A percentile compares a stretch with the other conserved stretches of the same genome.
Conservation (phyloP, 2,329 filamentous ascomycete genomes). For the Stemphylium beticola region DNA sequence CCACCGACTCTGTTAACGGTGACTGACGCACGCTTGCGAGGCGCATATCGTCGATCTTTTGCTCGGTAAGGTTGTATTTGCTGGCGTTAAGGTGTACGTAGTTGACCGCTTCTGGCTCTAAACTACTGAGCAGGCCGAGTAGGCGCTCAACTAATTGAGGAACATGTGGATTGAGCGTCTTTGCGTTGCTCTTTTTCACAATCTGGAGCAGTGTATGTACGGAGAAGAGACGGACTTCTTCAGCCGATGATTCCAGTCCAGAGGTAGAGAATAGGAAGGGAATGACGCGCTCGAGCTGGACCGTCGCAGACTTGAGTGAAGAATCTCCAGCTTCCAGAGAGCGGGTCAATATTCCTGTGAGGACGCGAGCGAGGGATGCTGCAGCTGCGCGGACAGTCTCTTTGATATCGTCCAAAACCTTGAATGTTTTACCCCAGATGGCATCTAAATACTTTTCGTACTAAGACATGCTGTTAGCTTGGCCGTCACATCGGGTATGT, state of each 20-base stretch:
- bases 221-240: conserved; percentile 86
- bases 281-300: conserved; percentile 84
- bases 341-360: conserved; percentile 85
- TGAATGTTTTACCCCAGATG: conserved; percentile 86
- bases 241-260: conserved; percentile 84
- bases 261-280: conserved; percentile 90
- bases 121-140: conserved; percentile 79
- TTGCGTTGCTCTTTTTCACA: conserved; percentile 83
- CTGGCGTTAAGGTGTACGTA: conserved; percentile 89
- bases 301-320: conserved; percentile 68
- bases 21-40: conserved; percentile 82
- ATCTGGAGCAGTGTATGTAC: conserved; percentile 83
- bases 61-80: conserved; percentile 82
- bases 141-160: conserved; percentile 81
- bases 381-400: conserved; percentile 83
- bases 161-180: conserved; percentile 78
- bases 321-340: conserved; percentile 80
- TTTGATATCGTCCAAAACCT: conserved; percentile 96
- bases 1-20: conserved; percentile 90
- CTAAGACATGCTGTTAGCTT: conserved; percentile 41
- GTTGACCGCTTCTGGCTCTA: conserved; percentile 89
- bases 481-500: neutral
- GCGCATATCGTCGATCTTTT: conserved; percentile 87
- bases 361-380: conserved; percentile 77
- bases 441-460: conserved; percentile 85